Base-by-base conservation (phyloP, 805 yeast species). In the Pichia phayaonensis region DNA sequence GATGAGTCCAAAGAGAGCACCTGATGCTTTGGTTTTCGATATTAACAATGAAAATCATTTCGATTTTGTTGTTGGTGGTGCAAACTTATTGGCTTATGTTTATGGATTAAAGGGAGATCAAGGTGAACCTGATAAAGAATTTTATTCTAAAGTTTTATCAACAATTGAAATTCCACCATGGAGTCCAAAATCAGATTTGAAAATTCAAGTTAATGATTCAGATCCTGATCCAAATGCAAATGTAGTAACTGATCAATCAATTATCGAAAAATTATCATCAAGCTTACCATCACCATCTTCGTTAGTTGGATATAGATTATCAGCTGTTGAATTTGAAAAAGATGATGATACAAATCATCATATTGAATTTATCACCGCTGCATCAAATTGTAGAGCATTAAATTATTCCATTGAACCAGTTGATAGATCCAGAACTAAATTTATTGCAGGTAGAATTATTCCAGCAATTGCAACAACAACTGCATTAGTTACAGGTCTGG, bases 391-490 rank as follows among this genome's bases (percentile, higher is more conserved):
- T 69, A 84, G 99, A 67, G 99, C 99, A 27, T 74, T 81, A 70
- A 92, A 90, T 70, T 92, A 92, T 64, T 77, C 81, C 40, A 90
- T 92, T 58, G 96, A 89, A 63, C 73, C 89, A 13, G 97, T 92
- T 38, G 97, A 92, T 63, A 80, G 83, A 55, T 82, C 83, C 47
- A 88, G 86, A 72, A 94, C 99, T 39, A 94, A 94, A 72, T 89
- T 92, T 62, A 92, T 94, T 66, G 99, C 99, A 8, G 99, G 99
- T 45, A 84, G 95, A 70, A 94, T 94, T 58, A 94, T 94, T 58
- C 99, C 99, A 16, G 99, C 99, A 21, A 94, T 94, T 73, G 99
- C 99, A 38, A 94, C 99, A 2, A 94, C 99, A 1, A 94, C 99
- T n/a, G 95, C 97, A 11, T 73, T 90, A 59, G 99, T 94, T 22